A percentile compares a stretch with the other conserved stretches of the same genome.
Evolutionary conservation across 352 stramenopile genomes (phyloP).

Genomic region (Stephanocyclus meneghinianus): DNA sequence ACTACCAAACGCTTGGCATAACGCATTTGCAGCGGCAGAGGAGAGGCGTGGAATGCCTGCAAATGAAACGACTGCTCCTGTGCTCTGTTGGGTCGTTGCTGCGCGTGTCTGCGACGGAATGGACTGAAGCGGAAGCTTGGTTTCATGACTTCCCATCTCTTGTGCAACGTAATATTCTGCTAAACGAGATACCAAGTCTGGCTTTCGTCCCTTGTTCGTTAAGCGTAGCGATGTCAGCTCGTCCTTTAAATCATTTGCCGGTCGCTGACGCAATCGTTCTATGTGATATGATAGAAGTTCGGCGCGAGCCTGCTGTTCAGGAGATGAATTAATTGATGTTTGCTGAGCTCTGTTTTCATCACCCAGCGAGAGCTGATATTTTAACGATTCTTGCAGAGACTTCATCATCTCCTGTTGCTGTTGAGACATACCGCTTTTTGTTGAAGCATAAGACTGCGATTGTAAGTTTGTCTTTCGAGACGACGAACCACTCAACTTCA

Average conservation of each 20-base stretch:
- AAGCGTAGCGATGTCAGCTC: conserved; percentile 62
- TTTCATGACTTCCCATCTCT: conserved; percentile 10
- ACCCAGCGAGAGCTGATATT: background rate
- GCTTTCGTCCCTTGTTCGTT: conserved; percentile 67
- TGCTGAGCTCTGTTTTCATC: background rate
- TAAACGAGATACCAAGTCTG: conserved; percentile 72
- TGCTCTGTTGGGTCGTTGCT: background rate
- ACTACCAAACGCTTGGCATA: conserved; percentile 49
- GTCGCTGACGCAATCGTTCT: conserved; percentile 36
- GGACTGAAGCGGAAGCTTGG: conserved; percentile 4
- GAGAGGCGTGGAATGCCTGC: conserved; percentile 63
- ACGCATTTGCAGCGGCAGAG: conserved; percentile 45
- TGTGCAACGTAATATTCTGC: conserved; percentile 55
- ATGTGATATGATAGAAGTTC: conserved; percentile 32
- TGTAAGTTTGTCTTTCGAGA: background rate
- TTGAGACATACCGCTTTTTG: conserved; percentile 8
- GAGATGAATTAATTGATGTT: conserved; percentile 10
- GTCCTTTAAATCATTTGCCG: conserved; percentile 73
- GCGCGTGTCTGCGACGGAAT: background rate
- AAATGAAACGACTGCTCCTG: conserved; percentile 54
- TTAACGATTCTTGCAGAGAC: conserved; percentile 35
- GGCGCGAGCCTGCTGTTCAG: conserved; percentile 8
- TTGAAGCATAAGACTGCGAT: background rate
- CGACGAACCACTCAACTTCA: conserved; percentile 31
- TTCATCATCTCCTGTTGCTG: conserved; percentile 31